Percentiles rank a stretch among this genome's conserved stretches.
Evolutionary conservation across 441 rosid genomes (phyloP).

Genomic region (Gossypium trilobum): DNA sequence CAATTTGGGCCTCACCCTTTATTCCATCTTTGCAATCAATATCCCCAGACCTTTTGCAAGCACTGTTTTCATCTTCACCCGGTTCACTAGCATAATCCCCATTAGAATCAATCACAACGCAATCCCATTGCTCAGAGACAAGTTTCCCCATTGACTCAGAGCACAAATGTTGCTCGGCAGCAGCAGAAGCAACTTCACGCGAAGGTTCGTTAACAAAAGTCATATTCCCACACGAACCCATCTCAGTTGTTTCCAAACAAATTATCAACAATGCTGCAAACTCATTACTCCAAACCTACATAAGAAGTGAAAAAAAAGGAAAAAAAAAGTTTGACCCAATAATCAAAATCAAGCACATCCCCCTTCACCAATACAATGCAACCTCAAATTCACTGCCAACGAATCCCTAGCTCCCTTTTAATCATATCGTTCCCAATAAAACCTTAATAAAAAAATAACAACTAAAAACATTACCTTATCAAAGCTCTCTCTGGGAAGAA

Average conservation of each 20-base stretch:
- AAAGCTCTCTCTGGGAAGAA: background rate
- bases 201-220: slow-evolving; percentile 18
- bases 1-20: slow-evolving; percentile 3
- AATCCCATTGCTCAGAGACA: slow-evolving; percentile 21
- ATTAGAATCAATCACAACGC: slow-evolving; percentile 22
- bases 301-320: background rate
- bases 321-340: background rate
- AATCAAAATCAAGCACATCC: slow-evolving; percentile 20
- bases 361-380: slow-evolving; percentile 24
- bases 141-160: slow-evolving; percentile 14
- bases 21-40: background rate
- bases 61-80: slow-evolving; percentile 23
- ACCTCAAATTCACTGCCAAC: slow-evolving; percentile 24
- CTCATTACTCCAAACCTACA: slow-evolving; percentile 15
- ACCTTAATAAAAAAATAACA: background rate
- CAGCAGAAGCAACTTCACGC: slow-evolving; percentile 18
- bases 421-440: slow-evolving; percentile 15
- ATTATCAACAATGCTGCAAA: slow-evolving; percentile 19
- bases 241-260: slow-evolving; percentile 12
- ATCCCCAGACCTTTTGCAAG: slow-evolving; percentile 13
- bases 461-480: slow-evolving; percentile 12
- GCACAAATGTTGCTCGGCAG: slow-evolving; percentile 21
- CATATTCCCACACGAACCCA: slow-evolving; percentile 34
- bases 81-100: slow-evolving; percentile 19
- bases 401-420: slow-evolving; percentile 19